Evolutionary conservation across 2,329 filamentous ascomycete genomes (phyloP).

Genomic region (Pezicula radicicola): DNA sequence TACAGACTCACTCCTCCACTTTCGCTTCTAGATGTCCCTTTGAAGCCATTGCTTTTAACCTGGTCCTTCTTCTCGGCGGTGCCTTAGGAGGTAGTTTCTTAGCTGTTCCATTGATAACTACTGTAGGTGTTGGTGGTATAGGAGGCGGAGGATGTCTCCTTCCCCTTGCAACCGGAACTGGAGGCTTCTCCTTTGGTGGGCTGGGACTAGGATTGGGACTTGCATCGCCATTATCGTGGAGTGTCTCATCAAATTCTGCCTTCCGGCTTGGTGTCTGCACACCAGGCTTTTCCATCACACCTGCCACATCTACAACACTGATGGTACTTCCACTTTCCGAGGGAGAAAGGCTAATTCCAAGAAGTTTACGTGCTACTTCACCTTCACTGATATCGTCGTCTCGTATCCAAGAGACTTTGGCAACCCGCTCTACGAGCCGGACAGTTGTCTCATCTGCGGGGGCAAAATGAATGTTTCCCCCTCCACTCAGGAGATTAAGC

Average conservation of each 20-base stretch:
- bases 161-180: slow-evolving; percentile 14
- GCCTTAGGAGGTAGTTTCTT: slow-evolving; percentile 30
- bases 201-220: slow-evolving; percentile 4
- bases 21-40: slow-evolving; percentile 5
- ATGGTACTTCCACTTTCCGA: slow-evolving; percentile 67
- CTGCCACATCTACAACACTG: slow-evolving; percentile 75
- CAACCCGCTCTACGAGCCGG: slow-evolving; percentile 72
- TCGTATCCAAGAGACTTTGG: slow-evolving; percentile 67
- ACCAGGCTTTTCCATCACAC: slow-evolving; percentile 77
- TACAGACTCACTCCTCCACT: background rate
- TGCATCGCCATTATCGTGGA: slow-evolving; percentile 19
- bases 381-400: slow-evolving; percentile 36
- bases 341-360: slow-evolving; percentile 70
- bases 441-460: slow-evolving; percentile 78
- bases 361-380: slow-evolving; percentile 52
- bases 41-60: slow-evolving; percentile 22
- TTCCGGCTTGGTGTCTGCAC: slow-evolving; percentile 75
- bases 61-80: slow-evolving; percentile 28
- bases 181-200: slow-evolving; percentile 11
- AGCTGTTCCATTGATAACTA: slow-evolving; percentile 10
- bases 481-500: slow-evolving; percentile 66
- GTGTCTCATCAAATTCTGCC: slow-evolving; percentile 26
- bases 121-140: slow-evolving; percentile 16
- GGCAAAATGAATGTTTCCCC: slow-evolving; percentile 70
- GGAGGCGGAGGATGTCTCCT: slow-evolving; percentile 22